phyloP scores from a whole-genome alignment of 768 basidiomycete species.

The Vararia minispora region DNA sequence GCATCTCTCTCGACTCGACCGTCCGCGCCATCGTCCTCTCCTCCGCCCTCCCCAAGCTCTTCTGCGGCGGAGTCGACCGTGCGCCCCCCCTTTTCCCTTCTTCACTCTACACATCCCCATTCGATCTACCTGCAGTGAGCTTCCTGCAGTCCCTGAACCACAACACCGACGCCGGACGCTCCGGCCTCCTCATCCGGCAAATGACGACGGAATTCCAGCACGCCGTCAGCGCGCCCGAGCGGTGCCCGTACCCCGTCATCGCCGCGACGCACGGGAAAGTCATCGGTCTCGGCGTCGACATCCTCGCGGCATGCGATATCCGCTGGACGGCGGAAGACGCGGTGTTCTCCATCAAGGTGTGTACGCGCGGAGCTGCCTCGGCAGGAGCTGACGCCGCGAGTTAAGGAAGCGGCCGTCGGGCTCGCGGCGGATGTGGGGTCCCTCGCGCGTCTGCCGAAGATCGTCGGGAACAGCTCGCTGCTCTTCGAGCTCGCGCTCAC shows the following conservation, averaged over 20 bases:
- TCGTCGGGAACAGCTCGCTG: slow-evolving; percentile 63
- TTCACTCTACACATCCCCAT: not conserved
- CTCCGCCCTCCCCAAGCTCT: slow-evolving; percentile 58
- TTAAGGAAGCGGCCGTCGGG: slow-evolving; percentile 77
- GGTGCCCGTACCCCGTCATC: slow-evolving; percentile 71
- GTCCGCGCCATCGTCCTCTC: slow-evolving; percentile 67
- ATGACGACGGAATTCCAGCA: slow-evolving; percentile 53
- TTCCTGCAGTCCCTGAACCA: slow-evolving; percentile 20
- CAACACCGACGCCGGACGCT: slow-evolving; percentile 37
- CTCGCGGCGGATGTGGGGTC: slow-evolving; percentile 85
- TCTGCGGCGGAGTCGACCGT: slow-evolving; percentile 82
- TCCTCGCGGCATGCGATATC: slow-evolving; percentile 68
- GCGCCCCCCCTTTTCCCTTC: slow-evolving; percentile 13
- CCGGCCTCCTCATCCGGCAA: slow-evolving; percentile 35
- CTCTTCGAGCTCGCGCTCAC: slow-evolving; percentile 71
- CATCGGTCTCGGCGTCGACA: slow-evolving; percentile 71
- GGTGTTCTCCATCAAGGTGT: slow-evolving; percentile 63
- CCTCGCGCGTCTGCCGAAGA: slow-evolving; percentile 70
- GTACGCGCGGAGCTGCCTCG: slow-evolving; percentile 13
- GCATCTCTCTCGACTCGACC: slow-evolving; percentile 37
- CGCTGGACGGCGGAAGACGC: slow-evolving; percentile 57
- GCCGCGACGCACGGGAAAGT: slow-evolving; percentile 68
- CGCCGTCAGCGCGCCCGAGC: slow-evolving; percentile 56
- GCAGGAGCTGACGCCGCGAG: too few species aligned
- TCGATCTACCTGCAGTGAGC: not conserved